Percentiles rank a stretch among this genome's conserved stretches.
phyloP scores from a whole-genome alignment of 768 basidiomycete species.

The Cyathus striatus region DNA sequence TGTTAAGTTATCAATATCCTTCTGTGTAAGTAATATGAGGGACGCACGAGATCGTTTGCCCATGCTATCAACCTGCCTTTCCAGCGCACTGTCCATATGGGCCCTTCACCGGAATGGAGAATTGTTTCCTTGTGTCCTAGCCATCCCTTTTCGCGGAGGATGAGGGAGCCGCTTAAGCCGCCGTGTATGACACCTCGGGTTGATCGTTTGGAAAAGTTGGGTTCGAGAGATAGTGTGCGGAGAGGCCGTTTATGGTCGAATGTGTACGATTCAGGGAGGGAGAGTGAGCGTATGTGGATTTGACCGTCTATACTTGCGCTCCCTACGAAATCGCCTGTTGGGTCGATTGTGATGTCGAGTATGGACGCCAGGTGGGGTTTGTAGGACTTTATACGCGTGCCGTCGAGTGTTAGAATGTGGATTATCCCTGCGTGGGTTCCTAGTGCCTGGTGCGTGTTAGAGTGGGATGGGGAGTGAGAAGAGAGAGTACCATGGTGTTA shows the following conservation, averaged over 20 bases:
- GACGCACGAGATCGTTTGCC: slow-evolving; percentile 85
- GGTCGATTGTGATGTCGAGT: slow-evolving; percentile 79
- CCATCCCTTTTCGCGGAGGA: slow-evolving; percentile 96
- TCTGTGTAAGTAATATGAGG: no score
- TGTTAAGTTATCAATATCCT: no score
- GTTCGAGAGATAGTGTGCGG: slow-evolving; percentile 86
- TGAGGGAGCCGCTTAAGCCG: slow-evolving; percentile 82
- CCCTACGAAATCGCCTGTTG: slow-evolving; percentile 82
- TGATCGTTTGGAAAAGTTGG: slow-evolving; percentile 75
- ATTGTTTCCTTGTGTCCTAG: slow-evolving; percentile 88
- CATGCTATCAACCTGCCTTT: slow-evolving; percentile 83
- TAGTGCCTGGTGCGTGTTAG: slow-evolving; percentile 53
- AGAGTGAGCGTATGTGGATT: slow-evolving; percentile 81
- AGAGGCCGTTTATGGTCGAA: slow-evolving; percentile 93
- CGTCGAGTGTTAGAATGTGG: slow-evolving; percentile 75
- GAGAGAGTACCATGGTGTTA: slow-evolving; percentile 54
- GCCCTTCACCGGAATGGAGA: slow-evolving; percentile 82
- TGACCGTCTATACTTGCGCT: slow-evolving; percentile 97
- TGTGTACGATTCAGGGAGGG: slow-evolving; percentile 71
- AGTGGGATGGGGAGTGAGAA: neutral
- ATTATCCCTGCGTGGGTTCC: slow-evolving; percentile 94
- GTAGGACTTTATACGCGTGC: slow-evolving; percentile 82
- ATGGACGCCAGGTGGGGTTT: slow-evolving; percentile 88
- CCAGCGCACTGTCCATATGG: slow-evolving; percentile 93
- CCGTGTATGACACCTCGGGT: slow-evolving; percentile 85